Evolutionary conservation across 1,284 basidiomycete species (phyloP), one percentile per base, ranked within the genome.

Genomic region (Ceratobasidium sp.): DNA sequence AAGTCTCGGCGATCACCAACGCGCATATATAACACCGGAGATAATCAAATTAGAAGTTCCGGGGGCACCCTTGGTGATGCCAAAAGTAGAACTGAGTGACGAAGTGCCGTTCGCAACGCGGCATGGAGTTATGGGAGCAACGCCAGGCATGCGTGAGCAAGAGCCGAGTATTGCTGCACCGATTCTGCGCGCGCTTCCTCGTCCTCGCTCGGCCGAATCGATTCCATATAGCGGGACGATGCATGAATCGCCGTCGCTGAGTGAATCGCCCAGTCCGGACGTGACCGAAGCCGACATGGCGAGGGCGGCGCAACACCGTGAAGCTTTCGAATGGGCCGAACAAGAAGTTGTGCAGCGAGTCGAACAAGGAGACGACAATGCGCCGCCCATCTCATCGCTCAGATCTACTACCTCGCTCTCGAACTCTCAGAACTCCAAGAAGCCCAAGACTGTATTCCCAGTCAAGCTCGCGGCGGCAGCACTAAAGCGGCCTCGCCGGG

Each of bases 251-350:
- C 60, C 42, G n/a, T 61, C 72, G 33, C 44, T 46, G 60, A 53
- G 33, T n/a, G 46, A 49, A 20, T 63, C 44, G 28, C 46, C 61
- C 6, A 49, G 42, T 33, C 49, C 61, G 5, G 72, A 75, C 18
- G 72, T 75, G 46, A 53, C 72, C 46, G 72, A 75, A 46, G 72
- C 46, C 33, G 72, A 75, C 46, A n/a, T 66, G 18, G 61, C 72
- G 28, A 44, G 60, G 9, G 72, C 72, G 1, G 72, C 72, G 28
- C 72, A 66, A 28, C 72, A 75, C n/a, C 72, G 72, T 3, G 72
- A 75, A 12, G 72, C 72, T 13, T 75, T 75, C 33, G 72, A 75
- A 40, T 75, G 60, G 72, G 72, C 72, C 23, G 72, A 75, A 61
- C 60, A 64, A 44, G 72, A 75, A 12, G 72, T 60, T 20, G 53